Evolutionary conservation across 2,329 filamentous ascomycete genomes (phyloP), one percentile per base, ranked within the genome.

Genomic region (Amylocarpus encephaloides): DNA sequence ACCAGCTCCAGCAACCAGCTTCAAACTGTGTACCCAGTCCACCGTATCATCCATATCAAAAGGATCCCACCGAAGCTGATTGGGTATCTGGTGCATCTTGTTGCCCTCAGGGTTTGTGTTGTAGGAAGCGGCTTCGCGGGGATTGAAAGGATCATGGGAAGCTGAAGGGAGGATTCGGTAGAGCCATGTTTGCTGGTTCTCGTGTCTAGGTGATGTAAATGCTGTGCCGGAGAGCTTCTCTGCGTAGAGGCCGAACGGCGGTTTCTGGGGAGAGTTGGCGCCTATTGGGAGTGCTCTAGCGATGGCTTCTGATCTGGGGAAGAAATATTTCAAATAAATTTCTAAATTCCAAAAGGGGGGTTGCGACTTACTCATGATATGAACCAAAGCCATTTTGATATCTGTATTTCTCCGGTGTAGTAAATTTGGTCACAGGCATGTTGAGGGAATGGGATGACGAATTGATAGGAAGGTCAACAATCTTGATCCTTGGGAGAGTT

Each of bases 1-100:
- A 13, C 90, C 90, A 0, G 88, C 81, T 3, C 88, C 88, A 1
- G 86, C 88, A 10, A 95, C 75, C 16, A 91, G 74, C 52, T 85
- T 62, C 66, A 69, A 40, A 49, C 77, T 77, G 60, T 84, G 78
- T 18, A 85, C 79, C 81, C 82, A 86, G 60, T 85, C 81, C 2
- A 80, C 80, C 3, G 73, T 75, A 65, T 85, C 75, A 55, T 88
- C 82, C 43, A 90, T 73, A 59, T 89, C 83, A 64, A 89, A 88
- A 2, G 73, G 62, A 64, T 69, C 82, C 88, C 88, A 93, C 58
- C 86, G 79, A 29, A 92, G 73, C 67, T 92, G 86, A 63, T 91
- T 90, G 4, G 88, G 88, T 45, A 90, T 85, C 60, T 88, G 83
- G 59, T 85, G 81, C 58, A 88, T 39, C 43, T 59, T 64, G 29